A percentile compares a stretch with the other conserved stretches of the same genome.
phyloP scores from a whole-genome alignment of 768 basidiomycete genomes.

The Cystobasidium tubakii region DNA sequence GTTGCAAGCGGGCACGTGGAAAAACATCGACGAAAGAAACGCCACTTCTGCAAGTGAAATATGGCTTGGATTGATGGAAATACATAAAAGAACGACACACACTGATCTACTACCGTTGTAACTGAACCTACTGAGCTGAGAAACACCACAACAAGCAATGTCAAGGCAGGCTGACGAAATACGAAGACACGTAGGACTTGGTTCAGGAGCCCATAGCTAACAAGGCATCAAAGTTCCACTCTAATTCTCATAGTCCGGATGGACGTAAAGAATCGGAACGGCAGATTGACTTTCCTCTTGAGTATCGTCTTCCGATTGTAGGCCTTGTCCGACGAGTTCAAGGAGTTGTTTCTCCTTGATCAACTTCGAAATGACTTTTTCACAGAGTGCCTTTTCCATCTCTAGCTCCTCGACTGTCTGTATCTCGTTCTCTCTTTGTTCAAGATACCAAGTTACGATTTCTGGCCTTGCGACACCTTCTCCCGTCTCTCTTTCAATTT shows the following conservation, averaged over 20 bases:
- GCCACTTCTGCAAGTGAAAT: too few relatives aligned
- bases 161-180: neutral
- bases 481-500: constrained; percentile 68
- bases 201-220: too few relatives aligned
- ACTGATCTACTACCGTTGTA: too few relatives aligned
- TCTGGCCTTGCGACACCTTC: constrained; percentile 80
- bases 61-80: too few relatives aligned
- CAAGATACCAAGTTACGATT: constrained; percentile 93
- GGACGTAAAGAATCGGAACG: constrained; percentile 42
- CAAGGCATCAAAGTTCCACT: neutral
- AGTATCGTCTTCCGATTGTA: constrained; percentile 27
- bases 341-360: constrained; percentile 57
- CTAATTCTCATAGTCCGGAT: constrained; percentile 42
- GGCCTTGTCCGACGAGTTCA: constrained; percentile 42
- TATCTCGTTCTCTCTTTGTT: constrained; percentile 75
- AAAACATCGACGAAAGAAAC: too few relatives aligned
- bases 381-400: constrained; percentile 80
- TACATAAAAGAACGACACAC: too few relatives aligned
- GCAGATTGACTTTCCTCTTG: constrained; percentile 31
- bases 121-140: too few relatives aligned
- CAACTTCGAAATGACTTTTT: constrained; percentile 79
- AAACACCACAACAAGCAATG: too few relatives aligned
- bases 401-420: constrained; percentile 80
- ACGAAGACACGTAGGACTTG: neutral
- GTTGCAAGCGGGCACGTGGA: too few relatives aligned